Conservation (phyloP, 441 rosid genomes). For the Mallotus repandus region DNA sequence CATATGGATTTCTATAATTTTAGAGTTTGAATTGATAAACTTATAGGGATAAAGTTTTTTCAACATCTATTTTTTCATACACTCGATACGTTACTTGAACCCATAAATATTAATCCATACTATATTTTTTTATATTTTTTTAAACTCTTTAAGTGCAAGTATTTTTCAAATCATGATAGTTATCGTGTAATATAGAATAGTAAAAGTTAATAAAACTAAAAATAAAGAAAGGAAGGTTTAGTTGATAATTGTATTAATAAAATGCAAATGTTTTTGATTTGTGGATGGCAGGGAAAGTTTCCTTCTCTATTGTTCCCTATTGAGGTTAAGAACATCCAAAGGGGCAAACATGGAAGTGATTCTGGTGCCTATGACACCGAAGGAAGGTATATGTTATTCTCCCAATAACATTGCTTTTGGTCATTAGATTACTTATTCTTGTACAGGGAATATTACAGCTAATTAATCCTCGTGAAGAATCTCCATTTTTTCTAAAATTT, state of each 20-base stretch:
- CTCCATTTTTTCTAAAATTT: too few species aligned
- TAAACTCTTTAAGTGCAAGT: too few species aligned
- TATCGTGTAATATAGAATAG: too few species aligned
- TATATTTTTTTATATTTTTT: too few species aligned
- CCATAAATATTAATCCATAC: too few species aligned
- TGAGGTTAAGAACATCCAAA: constrained; percentile 62
- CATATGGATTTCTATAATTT: too few species aligned
- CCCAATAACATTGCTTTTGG: neutral
- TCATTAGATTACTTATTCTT: neutral
- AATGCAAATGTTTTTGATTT: neutral
- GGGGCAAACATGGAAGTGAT: constrained; percentile 75
- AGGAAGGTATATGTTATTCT: constrained; percentile 55
- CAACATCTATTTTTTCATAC: too few species aligned
- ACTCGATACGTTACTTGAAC: too few species aligned
- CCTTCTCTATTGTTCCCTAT: constrained; percentile 61
- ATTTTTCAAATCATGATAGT: too few species aligned
- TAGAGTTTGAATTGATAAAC: too few species aligned
- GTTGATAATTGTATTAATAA: neutral
- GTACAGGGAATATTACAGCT: neutral
- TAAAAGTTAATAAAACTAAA: too few species aligned
- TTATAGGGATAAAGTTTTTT: too few species aligned
- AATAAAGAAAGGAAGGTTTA: neutral
- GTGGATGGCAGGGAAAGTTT: constrained; percentile 50
- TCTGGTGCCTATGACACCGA: constrained; percentile 71
- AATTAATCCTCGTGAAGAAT: neutral